phyloP scores from a whole-genome alignment of 257 asterid genomes.

The Gynochthodes officinalis region DNA sequence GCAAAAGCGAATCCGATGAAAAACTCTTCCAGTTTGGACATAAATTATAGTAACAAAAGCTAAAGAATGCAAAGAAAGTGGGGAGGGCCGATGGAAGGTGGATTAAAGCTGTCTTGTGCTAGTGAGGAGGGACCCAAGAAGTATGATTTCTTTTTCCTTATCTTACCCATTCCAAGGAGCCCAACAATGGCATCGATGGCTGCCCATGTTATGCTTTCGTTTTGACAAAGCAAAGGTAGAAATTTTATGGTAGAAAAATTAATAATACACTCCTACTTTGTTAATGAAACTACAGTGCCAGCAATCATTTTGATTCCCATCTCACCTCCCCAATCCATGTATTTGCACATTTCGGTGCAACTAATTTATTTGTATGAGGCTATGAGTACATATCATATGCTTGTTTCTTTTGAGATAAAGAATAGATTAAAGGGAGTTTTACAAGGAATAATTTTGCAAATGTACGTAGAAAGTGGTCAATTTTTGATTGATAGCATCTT shows the following conservation, averaged over 20 bases:
- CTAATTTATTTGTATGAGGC: not conserved
- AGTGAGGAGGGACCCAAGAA: conserved; percentile 28
- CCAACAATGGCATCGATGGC: not conserved
- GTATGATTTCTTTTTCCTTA: conserved; percentile 28
- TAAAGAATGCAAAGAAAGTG: not conserved
- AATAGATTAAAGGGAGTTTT: too few relatives aligned
- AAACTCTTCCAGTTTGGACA: not conserved
- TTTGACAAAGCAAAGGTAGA: conserved; percentile 37
- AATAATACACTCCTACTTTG: not conserved
- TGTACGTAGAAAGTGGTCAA: not conserved
- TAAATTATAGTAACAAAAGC: not conserved
- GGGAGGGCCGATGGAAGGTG: conserved; percentile 18
- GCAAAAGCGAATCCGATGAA: conserved; percentile 34
- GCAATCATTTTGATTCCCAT: conserved; percentile 26
- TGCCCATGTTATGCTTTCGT: conserved; percentile 36
- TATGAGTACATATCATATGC: not conserved
- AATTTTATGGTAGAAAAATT: conserved; percentile 16
- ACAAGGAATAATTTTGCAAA: not conserved
- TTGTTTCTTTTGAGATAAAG: not conserved
- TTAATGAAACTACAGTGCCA: conserved; percentile 6
- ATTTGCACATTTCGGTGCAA: conserved; percentile 8
- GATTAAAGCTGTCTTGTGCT: conserved; percentile 30
- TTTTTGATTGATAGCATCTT: not conserved
- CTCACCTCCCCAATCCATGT: too few relatives aligned
- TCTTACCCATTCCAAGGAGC: not conserved